Evolutionary conservation across 371 early-diverging fungal genomes (phyloP).

Genomic region (Apophysomyces ossiformis): DNA sequence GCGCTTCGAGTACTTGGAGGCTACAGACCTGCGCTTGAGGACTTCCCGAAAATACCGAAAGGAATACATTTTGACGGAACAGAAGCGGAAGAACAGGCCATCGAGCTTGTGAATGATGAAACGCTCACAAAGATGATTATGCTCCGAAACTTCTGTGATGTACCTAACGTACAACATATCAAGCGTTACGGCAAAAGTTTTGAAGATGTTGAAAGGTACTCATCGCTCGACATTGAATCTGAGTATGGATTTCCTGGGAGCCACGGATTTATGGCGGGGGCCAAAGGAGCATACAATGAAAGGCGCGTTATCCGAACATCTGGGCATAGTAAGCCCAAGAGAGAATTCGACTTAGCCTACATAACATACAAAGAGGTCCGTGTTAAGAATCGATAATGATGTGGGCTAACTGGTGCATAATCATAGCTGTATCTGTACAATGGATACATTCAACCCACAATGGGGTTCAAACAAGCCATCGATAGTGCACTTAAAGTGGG

Average conservation of each 20-base stretch:
- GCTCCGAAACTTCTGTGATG: background rate
- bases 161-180: background rate
- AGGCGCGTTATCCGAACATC: background rate
- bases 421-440: background rate
- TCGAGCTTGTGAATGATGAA: background rate
- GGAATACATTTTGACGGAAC: slow-evolving; percentile 1
- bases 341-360: background rate
- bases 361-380: background rate
- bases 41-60: background rate
- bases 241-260: background rate
- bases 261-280: background rate
- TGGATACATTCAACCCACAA: background rate
- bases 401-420: background rate
- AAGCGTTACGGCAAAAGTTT: background rate
- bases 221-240: background rate
- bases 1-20: background rate
- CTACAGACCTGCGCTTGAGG: background rate
- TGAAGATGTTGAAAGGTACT: background rate
- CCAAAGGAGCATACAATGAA: background rate
- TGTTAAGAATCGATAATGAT: background rate
- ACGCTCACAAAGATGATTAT: background rate
- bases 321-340: background rate
- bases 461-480: background rate
- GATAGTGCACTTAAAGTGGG: background rate
- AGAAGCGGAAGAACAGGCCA: background rate